phyloP scores from a whole-genome alignment of 495 filamentous ascomycete species.

The Acidiella bohemica region DNA sequence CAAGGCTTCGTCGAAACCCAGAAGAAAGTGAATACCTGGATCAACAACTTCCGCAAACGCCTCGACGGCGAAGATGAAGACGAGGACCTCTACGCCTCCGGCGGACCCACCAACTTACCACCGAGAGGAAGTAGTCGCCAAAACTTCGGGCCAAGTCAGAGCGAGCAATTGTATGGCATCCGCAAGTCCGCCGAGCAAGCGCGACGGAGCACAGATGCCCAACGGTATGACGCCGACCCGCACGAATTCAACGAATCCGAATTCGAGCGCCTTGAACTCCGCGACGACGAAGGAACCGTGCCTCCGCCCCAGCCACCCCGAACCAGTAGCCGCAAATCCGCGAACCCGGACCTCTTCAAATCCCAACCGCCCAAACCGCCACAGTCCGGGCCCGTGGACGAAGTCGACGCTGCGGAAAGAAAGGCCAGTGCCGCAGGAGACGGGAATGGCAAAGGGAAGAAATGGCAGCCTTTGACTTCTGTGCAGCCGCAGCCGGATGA shows the following conservation, averaged over 20 bases:
- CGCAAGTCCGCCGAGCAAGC: conserved; percentile 43
- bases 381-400: conserved; percentile 44
- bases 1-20: conserved; percentile 95
- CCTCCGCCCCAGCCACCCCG: conserved; percentile 17
- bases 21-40: conserved; percentile 82
- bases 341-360: conserved; percentile 72
- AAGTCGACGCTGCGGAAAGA: conserved; percentile 50
- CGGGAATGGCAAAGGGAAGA: conserved; percentile 55
- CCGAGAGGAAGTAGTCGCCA: conserved; percentile 30
- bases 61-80: conserved; percentile 71
- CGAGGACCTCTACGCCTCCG: conserved; percentile 22
- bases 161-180: conserved; percentile 35
- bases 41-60: conserved; percentile 75
- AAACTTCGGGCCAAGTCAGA: conserved; percentile 29
- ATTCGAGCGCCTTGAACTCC: conserved; percentile 76
- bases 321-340: conserved; percentile 42
- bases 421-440: conserved; percentile 27
- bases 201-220: conserved; percentile 64
- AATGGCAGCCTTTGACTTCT: conserved; percentile 89
- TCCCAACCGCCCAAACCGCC: conserved; percentile 45
- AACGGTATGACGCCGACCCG: conserved; percentile 92
- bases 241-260: conserved; percentile 70
- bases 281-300: conserved; percentile 57
- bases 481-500: conserved; percentile 74
- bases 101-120: neutral